Evolutionary conservation across 805 yeast genomes (phyloP).

Genomic region (Cyberlindnera veronae): DNA sequence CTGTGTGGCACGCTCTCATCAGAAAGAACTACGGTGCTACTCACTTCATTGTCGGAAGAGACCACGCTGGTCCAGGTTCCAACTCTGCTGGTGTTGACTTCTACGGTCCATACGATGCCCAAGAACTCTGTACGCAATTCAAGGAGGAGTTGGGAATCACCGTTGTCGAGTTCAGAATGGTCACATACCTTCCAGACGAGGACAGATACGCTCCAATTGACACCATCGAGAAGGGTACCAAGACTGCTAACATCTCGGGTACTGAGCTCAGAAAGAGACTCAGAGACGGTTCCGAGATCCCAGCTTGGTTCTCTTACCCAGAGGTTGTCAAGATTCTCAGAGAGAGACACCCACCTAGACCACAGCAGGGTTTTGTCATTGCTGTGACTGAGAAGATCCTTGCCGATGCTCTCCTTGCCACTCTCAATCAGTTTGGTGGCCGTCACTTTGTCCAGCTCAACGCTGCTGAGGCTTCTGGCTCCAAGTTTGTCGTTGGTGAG

Average conservation of each 20-base stretch:
- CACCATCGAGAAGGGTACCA: slow-evolving; percentile 73
- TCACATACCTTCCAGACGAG: slow-evolving; percentile 91
- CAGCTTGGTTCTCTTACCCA: slow-evolving; percentile 96
- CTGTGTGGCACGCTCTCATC: slow-evolving; percentile 96
- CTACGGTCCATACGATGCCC: slow-evolving; percentile 97
- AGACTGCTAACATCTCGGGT: slow-evolving; percentile 89
- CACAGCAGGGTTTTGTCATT: slow-evolving; percentile 81
- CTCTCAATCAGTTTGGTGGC: slow-evolving; percentile 83
- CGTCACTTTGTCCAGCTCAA: slow-evolving; percentile 59
- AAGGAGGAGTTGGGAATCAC: slow-evolving; percentile 78
- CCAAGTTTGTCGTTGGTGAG: slow-evolving; percentile 68
- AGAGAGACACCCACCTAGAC: slow-evolving; percentile 91
- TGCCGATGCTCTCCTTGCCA: slow-evolving; percentile 81
- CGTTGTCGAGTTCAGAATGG: slow-evolving; percentile 96
- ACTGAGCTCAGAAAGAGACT: slow-evolving; percentile 89
- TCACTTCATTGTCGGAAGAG: slow-evolving; percentile 96
- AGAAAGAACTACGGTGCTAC: slow-evolving; percentile 96
- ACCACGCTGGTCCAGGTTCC: slow-evolving; percentile 95
- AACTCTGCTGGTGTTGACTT: slow-evolving; percentile 88
- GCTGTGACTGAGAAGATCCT: slow-evolving; percentile 61
- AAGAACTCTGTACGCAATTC: slow-evolving; percentile 74
- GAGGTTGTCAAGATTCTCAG: slow-evolving; percentile 91
- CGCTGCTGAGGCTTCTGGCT: slow-evolving; percentile 35
- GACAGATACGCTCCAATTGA: slow-evolving; percentile 95
- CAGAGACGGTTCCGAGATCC: slow-evolving; percentile 82